Evolutionary conservation across 257 asterid species (phyloP), one percentile per base, ranked within the genome.

Genomic region (Cordia subcordata): DNA sequence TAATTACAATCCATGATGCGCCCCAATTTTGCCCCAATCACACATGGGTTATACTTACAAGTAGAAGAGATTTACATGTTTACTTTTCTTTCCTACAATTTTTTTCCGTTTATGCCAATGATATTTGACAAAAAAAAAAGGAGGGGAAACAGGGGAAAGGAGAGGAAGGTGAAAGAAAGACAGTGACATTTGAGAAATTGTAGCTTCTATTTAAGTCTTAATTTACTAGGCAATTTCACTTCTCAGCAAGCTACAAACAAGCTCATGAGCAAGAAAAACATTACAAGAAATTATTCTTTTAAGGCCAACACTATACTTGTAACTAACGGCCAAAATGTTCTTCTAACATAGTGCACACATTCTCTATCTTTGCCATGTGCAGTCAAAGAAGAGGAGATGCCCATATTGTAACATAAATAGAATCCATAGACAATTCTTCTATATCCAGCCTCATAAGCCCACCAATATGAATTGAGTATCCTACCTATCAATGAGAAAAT

Each of bases 291-390:
- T 22, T 5, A n/a, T 13, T 17, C n/a, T 5, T 20, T 8, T 17
- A 32, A 62, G 35, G 52, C 21, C 22, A 11, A 35, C 16, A 12
- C 1, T 9, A 53, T 77, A 85, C 96, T 73, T 79, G 94, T 73
- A 92, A 74, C 61, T 86, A 96, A 60, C 61, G 73, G 63, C 96
- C 95, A 70, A 88, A 87, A 78, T 88, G 96, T 27, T 84, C 80
- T 56, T 85, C 88, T 65, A 79, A 35, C 86, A 92, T 76, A 4
- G 72, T 65, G 73, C 70, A 62, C 35, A 86, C 78, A 4, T 78
- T 84, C 67, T 92, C 94, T 8, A 81, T 80, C 78, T 71, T 88
- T 63, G 96, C 98, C 98, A 88, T 84, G 65, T 88, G 96, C 71
- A 92, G 73, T 46, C 95, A 96, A 64, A 86, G 74, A 71, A 73